Conservation (phyloP, 1,284 basidiomycete genomes). For the Pholiota adiposa region DNA sequence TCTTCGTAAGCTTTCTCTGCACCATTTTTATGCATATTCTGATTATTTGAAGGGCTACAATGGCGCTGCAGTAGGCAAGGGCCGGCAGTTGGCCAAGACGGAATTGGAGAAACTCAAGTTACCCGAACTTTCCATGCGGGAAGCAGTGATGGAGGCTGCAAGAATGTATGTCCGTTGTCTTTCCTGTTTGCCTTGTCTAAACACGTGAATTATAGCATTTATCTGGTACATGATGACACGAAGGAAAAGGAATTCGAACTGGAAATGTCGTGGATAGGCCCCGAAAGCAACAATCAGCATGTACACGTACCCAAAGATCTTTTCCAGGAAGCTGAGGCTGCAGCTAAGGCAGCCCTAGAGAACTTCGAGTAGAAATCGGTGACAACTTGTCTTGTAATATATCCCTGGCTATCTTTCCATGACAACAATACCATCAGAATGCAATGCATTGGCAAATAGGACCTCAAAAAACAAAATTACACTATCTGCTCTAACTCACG, state of each 20-base stretch:
- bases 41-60: slow-evolving; percentile 76
- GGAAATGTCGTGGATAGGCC: slow-evolving; percentile 96
- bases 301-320: slow-evolving; percentile 85
- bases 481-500: slow-evolving; percentile 90
- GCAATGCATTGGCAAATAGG: background rate
- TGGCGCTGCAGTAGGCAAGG: slow-evolving; percentile 95
- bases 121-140: slow-evolving; percentile 73
- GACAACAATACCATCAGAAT: too few relatives aligned
- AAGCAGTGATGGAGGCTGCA: slow-evolving; percentile 94
- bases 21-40: background rate
- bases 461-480: slow-evolving; percentile 41
- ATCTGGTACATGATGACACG: slow-evolving; percentile 95
- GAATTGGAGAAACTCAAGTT: slow-evolving; percentile 97
- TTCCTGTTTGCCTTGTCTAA: background rate
- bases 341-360: slow-evolving; percentile 89
- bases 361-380: slow-evolving; percentile 85
- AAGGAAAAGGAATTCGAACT: slow-evolving; percentile 99
- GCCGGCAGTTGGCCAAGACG: slow-evolving; percentile 95
- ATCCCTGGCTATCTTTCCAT: slow-evolving; percentile 11
- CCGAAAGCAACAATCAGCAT: slow-evolving; percentile 84
- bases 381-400: slow-evolving; percentile 23
- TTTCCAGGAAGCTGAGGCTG: slow-evolving; percentile 83
- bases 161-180: slow-evolving; percentile 73
- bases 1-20: slow-evolving; percentile 62
- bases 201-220: slow-evolving; percentile 74